Percentiles rank a stretch among this genome's conserved stretches.
Conservation (phyloP, 192 early-diverging fungal species). For the Coemansia sp. region DNA sequence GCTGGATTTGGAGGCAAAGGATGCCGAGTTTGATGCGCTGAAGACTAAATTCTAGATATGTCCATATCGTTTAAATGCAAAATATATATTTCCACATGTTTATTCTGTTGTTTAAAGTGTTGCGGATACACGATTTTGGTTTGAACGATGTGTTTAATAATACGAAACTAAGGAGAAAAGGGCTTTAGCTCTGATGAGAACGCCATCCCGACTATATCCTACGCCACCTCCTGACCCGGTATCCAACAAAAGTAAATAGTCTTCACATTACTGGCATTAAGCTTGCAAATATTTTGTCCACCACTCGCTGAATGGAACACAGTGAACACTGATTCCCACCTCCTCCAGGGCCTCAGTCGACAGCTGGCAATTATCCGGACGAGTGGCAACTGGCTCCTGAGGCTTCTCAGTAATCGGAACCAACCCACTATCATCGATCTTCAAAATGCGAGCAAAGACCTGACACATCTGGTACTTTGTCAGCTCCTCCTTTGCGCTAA, state of each 20-base stretch:
- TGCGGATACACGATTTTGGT: too few species aligned
- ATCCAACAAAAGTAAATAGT: too few species aligned
- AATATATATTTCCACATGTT: too few species aligned
- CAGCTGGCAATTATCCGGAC: conserved; percentile 36
- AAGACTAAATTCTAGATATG: neutral
- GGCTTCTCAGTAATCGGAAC: conserved; percentile 20
- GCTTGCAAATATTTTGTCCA: conserved; percentile 24
- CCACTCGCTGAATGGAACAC: conserved; percentile 38
- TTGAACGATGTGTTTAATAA: too few species aligned
- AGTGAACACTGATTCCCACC: conserved; percentile 25
- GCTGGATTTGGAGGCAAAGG: conserved; percentile 73
- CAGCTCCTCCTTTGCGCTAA: conserved; percentile 32
- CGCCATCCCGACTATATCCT: too few species aligned
- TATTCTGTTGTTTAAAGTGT: too few species aligned
- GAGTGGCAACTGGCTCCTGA: conserved; percentile 17
- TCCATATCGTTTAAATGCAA: too few species aligned
- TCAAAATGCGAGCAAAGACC: conserved; percentile 31
- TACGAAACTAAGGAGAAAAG: too few species aligned
- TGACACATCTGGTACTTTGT: conserved; percentile 49
- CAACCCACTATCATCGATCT: conserved; percentile 8
- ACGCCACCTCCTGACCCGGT: too few species aligned
- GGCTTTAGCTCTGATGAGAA: too few species aligned
- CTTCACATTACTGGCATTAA: too few species aligned
- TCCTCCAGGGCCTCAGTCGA: conserved; percentile 23
- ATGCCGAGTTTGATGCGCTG: conserved; percentile 71